Percentiles rank a stretch among this genome's conserved stretches.
These are phyloP conservation scores for Lachnellula cervina DNA, from an alignment of 2,329 filamentous ascomycete genomes.

Conservation along the genomic window DNA sequence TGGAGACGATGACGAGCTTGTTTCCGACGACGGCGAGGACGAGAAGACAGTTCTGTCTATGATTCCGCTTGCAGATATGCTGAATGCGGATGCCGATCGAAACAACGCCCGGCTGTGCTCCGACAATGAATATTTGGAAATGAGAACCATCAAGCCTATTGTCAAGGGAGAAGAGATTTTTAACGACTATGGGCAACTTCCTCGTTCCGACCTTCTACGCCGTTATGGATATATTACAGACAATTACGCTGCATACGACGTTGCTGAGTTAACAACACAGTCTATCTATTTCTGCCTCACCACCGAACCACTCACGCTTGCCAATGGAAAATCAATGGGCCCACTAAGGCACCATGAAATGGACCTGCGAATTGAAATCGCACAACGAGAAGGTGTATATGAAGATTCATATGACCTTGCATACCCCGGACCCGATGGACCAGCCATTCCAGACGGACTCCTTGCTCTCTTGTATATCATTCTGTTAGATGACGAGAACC, in stretches of 20 bases:
- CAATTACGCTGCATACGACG: conserved; percentile 60
- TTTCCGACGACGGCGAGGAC: conserved; percentile 43
- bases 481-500: conserved; percentile 34
- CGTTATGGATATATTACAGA: conserved; percentile 65
- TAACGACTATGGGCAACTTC: conserved; percentile 64
- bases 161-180: conserved; percentile 56
- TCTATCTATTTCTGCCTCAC: conserved; percentile 36
- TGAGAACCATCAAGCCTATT: conserved; percentile 58
- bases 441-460: conserved; percentile 32
- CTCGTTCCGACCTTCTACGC: conserved; percentile 60
- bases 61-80: conserved; percentile 66
- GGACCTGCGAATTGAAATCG: conserved; percentile 34
- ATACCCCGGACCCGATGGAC: conserved; percentile 23
- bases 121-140: conserved; percentile 44
- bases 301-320: conserved; percentile 4
- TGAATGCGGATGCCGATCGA: conserved; percentile 63
- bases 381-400: conserved; percentile 51
- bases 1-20: conserved; percentile 42
- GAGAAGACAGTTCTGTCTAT: conserved; percentile 52
- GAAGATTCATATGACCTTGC: conserved; percentile 57
- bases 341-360: conserved; percentile 25
- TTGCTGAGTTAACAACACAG: conserved; percentile 55
- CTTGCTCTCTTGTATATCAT: conserved; percentile 40
- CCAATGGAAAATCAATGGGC: conserved; percentile 8
- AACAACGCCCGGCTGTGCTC: conserved; percentile 51